Conservation (phyloP, 1,139 yeast genomes). For the Pichia sp. region DNA sequence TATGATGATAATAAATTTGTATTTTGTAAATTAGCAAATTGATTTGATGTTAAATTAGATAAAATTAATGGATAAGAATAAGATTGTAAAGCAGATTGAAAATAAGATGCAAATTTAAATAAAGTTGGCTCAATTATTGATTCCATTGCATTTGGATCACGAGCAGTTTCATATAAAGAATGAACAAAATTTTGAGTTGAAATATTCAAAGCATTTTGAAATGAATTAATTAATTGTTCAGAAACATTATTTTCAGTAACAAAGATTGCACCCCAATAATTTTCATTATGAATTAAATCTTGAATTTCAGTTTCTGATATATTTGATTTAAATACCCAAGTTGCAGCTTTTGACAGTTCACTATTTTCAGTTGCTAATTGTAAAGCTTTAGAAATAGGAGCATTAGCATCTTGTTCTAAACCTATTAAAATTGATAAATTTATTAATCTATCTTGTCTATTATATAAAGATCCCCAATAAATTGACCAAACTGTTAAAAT, state of each 20-base stretch:
- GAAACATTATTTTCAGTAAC: conserved; percentile 33
- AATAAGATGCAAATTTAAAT: conserved; percentile 21
- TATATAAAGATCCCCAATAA: conserved; percentile 56
- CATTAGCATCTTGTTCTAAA: conserved; percentile 37
- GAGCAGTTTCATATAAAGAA: conserved; percentile 44
- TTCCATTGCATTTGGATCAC: conserved; percentile 43
- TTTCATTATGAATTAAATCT: conserved; percentile 39
- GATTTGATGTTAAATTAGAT: conserved; percentile 23
- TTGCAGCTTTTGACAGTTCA: conserved; percentile 29
- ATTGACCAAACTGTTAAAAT: conserved; percentile 41
- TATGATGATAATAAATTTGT: conserved; percentile 31
- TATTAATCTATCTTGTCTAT: conserved; percentile 33
- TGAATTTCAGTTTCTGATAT: conserved; percentile 30
- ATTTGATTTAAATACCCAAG: conserved; percentile 34
- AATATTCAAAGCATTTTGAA: conserved; percentile 27
- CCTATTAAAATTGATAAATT: conserved; percentile 44
- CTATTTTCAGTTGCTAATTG: conserved; percentile 24
- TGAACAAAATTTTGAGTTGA: conserved; percentile 31
- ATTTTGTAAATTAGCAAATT: conserved; percentile 20
- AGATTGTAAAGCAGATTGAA: conserved; percentile 22
- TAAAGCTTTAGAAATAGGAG: conserved; percentile 36
- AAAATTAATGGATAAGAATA: conserved; percentile 29
- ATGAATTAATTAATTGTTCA: conserved; percentile 28
- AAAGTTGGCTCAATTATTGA: conserved; percentile 39
- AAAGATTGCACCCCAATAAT: conserved; percentile 50